Percentiles rank a stretch among this genome's conserved stretches.
phyloP scores from a whole-genome alignment of 23 red algal genomes.

The Agarophyton chilense region DNA sequence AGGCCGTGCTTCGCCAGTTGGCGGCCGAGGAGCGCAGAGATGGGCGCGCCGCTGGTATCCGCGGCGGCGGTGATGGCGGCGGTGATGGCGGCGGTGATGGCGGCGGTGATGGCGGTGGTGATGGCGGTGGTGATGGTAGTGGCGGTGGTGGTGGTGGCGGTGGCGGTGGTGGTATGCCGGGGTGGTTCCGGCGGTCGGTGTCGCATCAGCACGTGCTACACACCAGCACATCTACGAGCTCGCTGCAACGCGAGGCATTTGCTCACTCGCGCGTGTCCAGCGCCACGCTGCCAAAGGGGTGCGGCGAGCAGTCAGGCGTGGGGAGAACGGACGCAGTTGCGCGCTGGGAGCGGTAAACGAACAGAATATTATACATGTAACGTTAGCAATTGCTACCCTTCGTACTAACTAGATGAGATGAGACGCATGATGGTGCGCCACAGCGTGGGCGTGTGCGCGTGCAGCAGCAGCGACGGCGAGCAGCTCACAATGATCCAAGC shows the following conservation, averaged over 20 bases:
- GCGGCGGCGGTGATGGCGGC: too few species aligned
- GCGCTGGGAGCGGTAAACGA: too few species aligned
- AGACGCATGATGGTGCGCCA: conserved; percentile 29
- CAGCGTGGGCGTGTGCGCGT: neutral
- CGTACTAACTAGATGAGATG: neutral
- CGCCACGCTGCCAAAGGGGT: neutral
- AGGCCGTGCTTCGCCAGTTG: neutral
- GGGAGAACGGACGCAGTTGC: too few species aligned
- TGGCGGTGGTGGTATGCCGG: too few species aligned
- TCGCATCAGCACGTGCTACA: neutral
- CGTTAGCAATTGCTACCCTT: too few species aligned
- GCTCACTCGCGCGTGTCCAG: neutral
- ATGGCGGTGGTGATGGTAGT: too few species aligned
- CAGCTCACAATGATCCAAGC: conserved; percentile 37
- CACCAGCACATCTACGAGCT: neutral
- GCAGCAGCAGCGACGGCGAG: conserved; percentile 20
- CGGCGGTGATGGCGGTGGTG: too few species aligned
- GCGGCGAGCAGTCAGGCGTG: too few species aligned
- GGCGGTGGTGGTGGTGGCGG: too few species aligned
- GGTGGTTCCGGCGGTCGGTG: conserved; percentile 3
- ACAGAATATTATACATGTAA: too few species aligned
- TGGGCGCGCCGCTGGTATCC: too few species aligned
- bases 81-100: too few species aligned
- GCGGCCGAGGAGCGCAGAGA: neutral
- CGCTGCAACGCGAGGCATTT: neutral